Conservation (phyloP, 768 basidiomycete species). For the Lactarius evosmus region DNA sequence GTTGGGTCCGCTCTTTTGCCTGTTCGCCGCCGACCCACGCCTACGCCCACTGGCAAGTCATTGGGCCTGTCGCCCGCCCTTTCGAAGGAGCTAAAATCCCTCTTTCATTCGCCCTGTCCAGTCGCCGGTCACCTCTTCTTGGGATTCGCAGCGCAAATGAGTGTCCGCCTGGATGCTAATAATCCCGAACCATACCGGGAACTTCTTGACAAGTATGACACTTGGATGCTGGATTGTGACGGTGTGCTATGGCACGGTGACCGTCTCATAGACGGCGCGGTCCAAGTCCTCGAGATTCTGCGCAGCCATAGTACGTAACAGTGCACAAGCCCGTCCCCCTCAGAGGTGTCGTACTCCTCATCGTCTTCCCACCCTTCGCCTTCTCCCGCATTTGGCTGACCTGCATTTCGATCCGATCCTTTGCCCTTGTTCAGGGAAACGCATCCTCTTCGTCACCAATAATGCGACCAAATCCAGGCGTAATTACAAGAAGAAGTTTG, state of each 20-base stretch:
- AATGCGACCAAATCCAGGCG: slow-evolving; percentile 92
- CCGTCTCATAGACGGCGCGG: slow-evolving; percentile 70
- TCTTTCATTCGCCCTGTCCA: background rate
- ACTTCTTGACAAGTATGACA: slow-evolving; percentile 68
- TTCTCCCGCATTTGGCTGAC: slow-evolving; percentile 10
- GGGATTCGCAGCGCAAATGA: slow-evolving; percentile 16
- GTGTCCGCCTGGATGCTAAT: slow-evolving; percentile 23
- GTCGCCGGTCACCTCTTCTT: background rate
- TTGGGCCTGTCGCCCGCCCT: slow-evolving; percentile 4
- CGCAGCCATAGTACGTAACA: slow-evolving; percentile 62
- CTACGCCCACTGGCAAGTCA: background rate
- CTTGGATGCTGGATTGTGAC: slow-evolving; percentile 96
- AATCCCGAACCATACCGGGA: slow-evolving; percentile 35
- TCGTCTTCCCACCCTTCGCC: slow-evolving; percentile 14
- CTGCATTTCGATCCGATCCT: slow-evolving; percentile 12
- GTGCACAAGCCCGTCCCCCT: slow-evolving; percentile 1
- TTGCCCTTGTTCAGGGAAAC: slow-evolving; percentile 41
- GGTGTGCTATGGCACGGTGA: slow-evolving; percentile 93
- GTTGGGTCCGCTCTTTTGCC: background rate
- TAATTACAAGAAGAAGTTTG: slow-evolving; percentile 88
- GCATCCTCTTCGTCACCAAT: slow-evolving; percentile 90
- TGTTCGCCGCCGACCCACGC: slow-evolving; percentile 9
- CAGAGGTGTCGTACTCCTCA: slow-evolving; percentile 8
- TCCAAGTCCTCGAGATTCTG: slow-evolving; percentile 69
- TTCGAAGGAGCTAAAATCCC: slow-evolving; percentile 8